A percentile compares a stretch with the other conserved stretches of the same genome.
phyloP scores from a whole-genome alignment of 2,329 filamentous ascomycete species.

The Pyricularia grisea region DNA sequence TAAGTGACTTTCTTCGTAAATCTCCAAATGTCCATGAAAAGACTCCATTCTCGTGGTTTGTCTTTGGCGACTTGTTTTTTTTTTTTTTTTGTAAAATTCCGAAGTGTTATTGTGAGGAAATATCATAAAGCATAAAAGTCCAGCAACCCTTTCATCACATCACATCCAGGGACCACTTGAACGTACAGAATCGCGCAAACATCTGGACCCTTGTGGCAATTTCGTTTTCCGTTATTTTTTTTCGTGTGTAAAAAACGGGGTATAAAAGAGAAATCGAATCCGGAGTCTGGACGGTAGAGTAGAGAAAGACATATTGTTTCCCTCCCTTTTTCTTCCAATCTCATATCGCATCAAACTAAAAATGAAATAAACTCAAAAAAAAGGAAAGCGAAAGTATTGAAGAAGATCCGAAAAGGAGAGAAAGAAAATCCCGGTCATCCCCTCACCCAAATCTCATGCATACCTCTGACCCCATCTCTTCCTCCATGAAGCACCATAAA shows the following conservation, averaged over 20 bases:
- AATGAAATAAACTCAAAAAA: background rate
- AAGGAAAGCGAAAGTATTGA: background rate
- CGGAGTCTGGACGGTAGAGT: background rate
- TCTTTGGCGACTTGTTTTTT: too few species aligned
- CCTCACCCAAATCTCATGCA: background rate
- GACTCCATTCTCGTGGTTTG: too few species aligned
- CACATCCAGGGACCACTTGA: too few species aligned
- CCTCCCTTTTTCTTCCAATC: background rate
- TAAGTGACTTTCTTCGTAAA: too few species aligned
- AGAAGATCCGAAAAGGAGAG: background rate
- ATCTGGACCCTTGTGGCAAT: too few species aligned
- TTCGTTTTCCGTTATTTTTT: background rate
- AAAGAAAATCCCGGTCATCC: background rate
- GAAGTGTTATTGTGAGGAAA: too few species aligned
- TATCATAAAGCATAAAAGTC: too few species aligned
- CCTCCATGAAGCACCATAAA: conserved; percentile 10
- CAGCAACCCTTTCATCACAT: too few species aligned
- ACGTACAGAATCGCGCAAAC: too few species aligned
- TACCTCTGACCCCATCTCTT: background rate
- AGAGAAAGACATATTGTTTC: background rate
- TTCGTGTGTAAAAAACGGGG: background rate
- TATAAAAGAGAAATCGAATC: background rate
- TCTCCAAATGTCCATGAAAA: too few species aligned
- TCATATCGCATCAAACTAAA: background rate
- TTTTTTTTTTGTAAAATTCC: too few species aligned